phyloP scores from a whole-genome alignment of 345 rosid genomes.

The Gossypium sturtianum region DNA sequence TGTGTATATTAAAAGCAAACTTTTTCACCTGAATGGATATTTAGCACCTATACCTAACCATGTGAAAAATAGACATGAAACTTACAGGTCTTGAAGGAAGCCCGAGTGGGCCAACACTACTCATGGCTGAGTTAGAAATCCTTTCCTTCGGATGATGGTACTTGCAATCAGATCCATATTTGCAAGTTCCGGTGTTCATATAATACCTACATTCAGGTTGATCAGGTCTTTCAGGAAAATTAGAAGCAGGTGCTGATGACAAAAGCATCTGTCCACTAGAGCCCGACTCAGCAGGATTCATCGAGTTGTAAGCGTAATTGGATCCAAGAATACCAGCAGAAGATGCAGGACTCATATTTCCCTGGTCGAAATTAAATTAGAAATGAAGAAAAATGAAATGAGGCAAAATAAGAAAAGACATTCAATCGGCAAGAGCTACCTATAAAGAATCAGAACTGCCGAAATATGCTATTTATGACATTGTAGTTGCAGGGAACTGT shows the following conservation, averaged over 20 bases:
- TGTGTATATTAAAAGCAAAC: too few species aligned
- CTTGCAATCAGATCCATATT: constrained; percentile 7
- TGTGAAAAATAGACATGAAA: not conserved
- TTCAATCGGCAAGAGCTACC: not conserved
- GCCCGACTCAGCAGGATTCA: not conserved
- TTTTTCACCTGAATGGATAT: not conserved
- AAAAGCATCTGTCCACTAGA: not conserved
- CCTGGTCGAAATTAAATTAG: not conserved
- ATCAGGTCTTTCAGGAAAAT: not conserved
- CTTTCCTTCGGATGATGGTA: constrained; percentile 1
- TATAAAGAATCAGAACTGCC: not conserved
- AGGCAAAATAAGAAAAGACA: not conserved
- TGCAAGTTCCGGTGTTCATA: not conserved
- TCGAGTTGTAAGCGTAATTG: not conserved
- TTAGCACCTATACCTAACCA: not conserved
- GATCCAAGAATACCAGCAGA: not conserved
- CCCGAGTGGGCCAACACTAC: not conserved
- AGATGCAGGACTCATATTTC: not conserved
- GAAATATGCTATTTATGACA: not conserved
- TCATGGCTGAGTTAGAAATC: not conserved
- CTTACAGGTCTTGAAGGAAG: constrained; percentile 6
- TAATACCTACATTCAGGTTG: constrained; percentile 3
- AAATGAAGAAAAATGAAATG: constrained; percentile 6
- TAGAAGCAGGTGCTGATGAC: not conserved
- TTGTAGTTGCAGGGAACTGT: not conserved